These are phyloP conservation scores for Lentinula sp. DNA, from an alignment of 768 basidiomycete species.

Conservation along the genomic window DNA sequence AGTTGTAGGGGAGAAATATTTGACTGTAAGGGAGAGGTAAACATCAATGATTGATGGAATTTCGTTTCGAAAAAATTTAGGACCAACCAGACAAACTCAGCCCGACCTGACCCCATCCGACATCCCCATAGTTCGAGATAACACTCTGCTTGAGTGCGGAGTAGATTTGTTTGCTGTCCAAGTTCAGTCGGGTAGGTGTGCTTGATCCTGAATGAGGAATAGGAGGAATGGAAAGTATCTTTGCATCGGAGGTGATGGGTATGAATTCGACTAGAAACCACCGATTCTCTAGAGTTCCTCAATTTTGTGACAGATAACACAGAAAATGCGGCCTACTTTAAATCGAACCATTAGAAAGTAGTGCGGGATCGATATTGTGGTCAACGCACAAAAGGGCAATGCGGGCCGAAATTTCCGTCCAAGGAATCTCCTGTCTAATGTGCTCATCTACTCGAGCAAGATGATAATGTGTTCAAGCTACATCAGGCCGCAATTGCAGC, in stretches of 20 bases:
- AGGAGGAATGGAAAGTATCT: slow-evolving; percentile 12
- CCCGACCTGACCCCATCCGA: slow-evolving; percentile 80
- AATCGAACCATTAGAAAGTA: slow-evolving; percentile 56
- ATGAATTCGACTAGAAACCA: slow-evolving; percentile 89
- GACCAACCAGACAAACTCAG: slow-evolving; percentile 61
- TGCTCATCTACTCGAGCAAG: too few relatives aligned
- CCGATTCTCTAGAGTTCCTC: slow-evolving; percentile 52
- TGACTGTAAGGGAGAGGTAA: slow-evolving; percentile 47
- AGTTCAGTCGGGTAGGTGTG: slow-evolving; percentile 9
- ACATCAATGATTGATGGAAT: slow-evolving; percentile 3
- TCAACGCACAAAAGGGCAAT: background rate
- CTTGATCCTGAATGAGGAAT: background rate
- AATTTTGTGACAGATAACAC: slow-evolving; percentile 3
- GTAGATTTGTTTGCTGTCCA: slow-evolving; percentile 66
- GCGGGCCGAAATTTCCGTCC: too few relatives aligned
- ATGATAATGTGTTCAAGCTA: too few relatives aligned
- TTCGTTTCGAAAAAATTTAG: background rate
- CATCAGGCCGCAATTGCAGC: too few relatives aligned
- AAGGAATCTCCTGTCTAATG: too few relatives aligned
- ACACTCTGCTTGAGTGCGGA: slow-evolving; percentile 65
- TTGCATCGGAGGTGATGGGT: slow-evolving; percentile 26
- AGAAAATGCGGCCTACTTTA: slow-evolving; percentile 37
- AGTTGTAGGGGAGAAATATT: slow-evolving; percentile 83
- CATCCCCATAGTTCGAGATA: slow-evolving; percentile 72
- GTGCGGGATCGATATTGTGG: background rate